Conservation (phyloP, 805 yeast species). For the Cyberlindnera subsufficiens region DNA sequence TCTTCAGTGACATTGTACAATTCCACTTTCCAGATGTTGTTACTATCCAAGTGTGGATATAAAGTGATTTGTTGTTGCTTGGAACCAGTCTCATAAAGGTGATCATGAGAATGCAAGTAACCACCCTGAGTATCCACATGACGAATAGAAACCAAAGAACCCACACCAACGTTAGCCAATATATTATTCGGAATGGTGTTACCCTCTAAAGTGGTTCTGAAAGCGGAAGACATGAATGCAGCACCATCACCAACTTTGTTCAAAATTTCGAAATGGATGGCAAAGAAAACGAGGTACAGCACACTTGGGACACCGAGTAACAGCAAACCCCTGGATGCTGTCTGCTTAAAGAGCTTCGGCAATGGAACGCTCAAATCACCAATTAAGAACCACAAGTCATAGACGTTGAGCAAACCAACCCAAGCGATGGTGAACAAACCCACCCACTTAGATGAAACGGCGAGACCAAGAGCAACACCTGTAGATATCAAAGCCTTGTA, state of each 20-base stretch:
- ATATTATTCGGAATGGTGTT: conserved; percentile 55
- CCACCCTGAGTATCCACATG: conserved; percentile 73
- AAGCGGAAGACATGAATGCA: conserved; percentile 67
- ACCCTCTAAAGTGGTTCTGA: conserved; percentile 57
- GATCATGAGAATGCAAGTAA: conserved; percentile 76
- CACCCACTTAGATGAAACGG: conserved; percentile 77
- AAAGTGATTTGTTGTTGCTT: conserved; percentile 79
- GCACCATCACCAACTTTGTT: conserved; percentile 63
- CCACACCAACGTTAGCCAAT: conserved; percentile 64
- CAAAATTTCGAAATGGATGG: conserved; percentile 56
- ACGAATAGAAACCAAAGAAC: conserved; percentile 59
- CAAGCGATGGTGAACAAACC: conserved; percentile 77
- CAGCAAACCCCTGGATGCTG: conserved; percentile 43
- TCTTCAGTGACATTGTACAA: conserved; percentile 55
- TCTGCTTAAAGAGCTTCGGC: conserved; percentile 38
- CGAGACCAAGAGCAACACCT: conserved; percentile 66
- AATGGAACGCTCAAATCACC: conserved; percentile 61
- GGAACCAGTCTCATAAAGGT: conserved; percentile 70
- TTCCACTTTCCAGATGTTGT: conserved; percentile 70
- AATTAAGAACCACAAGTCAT: conserved; percentile 63
- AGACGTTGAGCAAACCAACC: conserved; percentile 58
- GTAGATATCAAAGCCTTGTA: conserved; percentile 55
- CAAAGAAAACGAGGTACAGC: conserved; percentile 54
- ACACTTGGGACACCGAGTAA: conserved; percentile 54
- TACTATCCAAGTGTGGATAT: conserved; percentile 71